phyloP scores from a whole-genome alignment of 495 filamentous ascomycete species.

The Venustampulla echinocandica region DNA sequence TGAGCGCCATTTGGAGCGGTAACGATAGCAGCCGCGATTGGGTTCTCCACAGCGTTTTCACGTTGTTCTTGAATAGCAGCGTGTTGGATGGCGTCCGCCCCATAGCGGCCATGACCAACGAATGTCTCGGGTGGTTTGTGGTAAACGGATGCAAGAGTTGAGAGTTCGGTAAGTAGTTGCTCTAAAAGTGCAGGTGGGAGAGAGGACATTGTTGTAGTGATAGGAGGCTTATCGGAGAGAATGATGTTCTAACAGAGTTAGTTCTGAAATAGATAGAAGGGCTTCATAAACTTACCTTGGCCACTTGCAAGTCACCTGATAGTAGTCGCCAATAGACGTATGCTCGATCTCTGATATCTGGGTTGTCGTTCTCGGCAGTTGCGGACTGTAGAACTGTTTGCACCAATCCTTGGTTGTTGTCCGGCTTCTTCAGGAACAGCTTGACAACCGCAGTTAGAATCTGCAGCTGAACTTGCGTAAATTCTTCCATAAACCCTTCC shows the following conservation, averaged over 20 bases:
- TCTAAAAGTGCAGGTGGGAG: slow-evolving; percentile 78
- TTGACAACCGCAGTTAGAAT: slow-evolving; percentile 96
- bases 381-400: slow-evolving; percentile 88
- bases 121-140: slow-evolving; percentile 97
- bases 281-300: slow-evolving; percentile 48
- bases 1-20: slow-evolving; percentile 55
- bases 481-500: slow-evolving; percentile 87
- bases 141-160: slow-evolving; percentile 97
- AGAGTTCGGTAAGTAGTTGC: slow-evolving; percentile 77
- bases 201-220: slow-evolving; percentile 84
- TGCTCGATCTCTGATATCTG: slow-evolving; percentile 90
- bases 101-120: slow-evolving; percentile 87
- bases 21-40: slow-evolving; percentile 76
- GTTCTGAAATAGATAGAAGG: neutral
- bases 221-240: slow-evolving; percentile 87
- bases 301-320: slow-evolving; percentile 83
- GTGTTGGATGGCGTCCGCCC: slow-evolving; percentile 88
- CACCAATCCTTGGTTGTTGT: slow-evolving; percentile 77
- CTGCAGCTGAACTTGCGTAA: slow-evolving; percentile 88
- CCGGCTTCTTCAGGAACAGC: slow-evolving; percentile 91
- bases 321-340: slow-evolving; percentile 98
- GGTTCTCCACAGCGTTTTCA: slow-evolving; percentile 86
- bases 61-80: slow-evolving; percentile 95
- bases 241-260: slow-evolving; percentile 62
- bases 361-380: slow-evolving; percentile 92